Conservation (phyloP, 2,329 filamentous ascomycete genomes). For the Beauveria caledonica region DNA sequence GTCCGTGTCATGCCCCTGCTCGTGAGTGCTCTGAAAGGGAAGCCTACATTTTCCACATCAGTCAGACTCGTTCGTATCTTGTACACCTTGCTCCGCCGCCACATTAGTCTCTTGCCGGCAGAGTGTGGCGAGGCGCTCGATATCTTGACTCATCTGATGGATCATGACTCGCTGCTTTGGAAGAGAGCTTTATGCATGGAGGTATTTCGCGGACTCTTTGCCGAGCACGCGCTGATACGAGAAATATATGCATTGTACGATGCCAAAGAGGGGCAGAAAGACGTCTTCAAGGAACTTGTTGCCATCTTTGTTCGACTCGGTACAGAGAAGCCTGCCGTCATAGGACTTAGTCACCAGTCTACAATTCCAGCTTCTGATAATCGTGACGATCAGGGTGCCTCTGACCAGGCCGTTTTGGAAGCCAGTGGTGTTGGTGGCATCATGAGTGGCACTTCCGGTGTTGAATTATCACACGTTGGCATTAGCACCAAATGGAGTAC, state of each 20-base stretch:
- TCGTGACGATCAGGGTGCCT: constrained; percentile 46
- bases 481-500: constrained; percentile 91
- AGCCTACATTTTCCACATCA: constrained; percentile 70
- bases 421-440: constrained; percentile 81
- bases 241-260: constrained; percentile 79
- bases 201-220: constrained; percentile 76
- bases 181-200: constrained; percentile 88
- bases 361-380: constrained; percentile 61
- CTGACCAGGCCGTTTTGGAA: constrained; percentile 83
- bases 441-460: constrained; percentile 63
- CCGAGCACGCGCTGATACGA: constrained; percentile 68
- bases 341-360: constrained; percentile 83
- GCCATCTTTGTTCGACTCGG: constrained; percentile 87
- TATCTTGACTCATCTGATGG: constrained; percentile 75
- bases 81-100: constrained; percentile 70
- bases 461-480: constrained; percentile 60
- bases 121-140: constrained; percentile 80
- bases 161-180: constrained; percentile 79
- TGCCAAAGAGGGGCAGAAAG: constrained; percentile 59
- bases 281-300: constrained; percentile 73
- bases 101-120: constrained; percentile 63
- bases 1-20: constrained; percentile 75
- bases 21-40: constrained; percentile 68
- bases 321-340: constrained; percentile 80
- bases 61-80: constrained; percentile 77